These are phyloP conservation scores for Wickerhamomyces chambardii DNA, from an alignment of 805 yeast species.

Conservation along the genomic window DNA sequence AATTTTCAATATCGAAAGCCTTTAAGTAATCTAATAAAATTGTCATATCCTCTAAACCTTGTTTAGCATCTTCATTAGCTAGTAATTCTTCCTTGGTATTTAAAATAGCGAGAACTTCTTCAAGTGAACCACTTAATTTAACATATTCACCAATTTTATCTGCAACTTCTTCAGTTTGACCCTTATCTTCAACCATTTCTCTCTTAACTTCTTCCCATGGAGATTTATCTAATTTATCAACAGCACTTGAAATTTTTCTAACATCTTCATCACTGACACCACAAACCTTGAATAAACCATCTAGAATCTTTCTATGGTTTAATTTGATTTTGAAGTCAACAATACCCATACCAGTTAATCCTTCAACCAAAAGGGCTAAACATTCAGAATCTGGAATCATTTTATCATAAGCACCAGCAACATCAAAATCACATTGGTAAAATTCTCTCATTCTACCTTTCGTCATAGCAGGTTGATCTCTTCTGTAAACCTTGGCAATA, in stretches of 20 bases:
- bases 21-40: constrained; percentile 68
- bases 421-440: constrained; percentile 96
- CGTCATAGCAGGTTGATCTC: constrained; percentile 99
- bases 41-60: constrained; percentile 77
- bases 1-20: constrained; percentile 66
- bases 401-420: constrained; percentile 86
- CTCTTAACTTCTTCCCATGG: constrained; percentile 94
- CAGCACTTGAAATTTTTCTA: constrained; percentile 88
- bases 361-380: constrained; percentile 75
- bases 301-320: constrained; percentile 92
- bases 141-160: constrained; percentile 91
- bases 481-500: constrained; percentile 96
- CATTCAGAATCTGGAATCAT: constrained; percentile 98
- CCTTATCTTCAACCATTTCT: constrained; percentile 89
- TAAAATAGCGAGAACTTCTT: constrained; percentile 49
- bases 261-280: constrained; percentile 95
- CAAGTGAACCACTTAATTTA: constrained; percentile 69
- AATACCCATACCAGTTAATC: constrained; percentile 77
- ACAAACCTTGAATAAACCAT: constrained; percentile 91
- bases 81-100: constrained; percentile 47
- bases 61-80: constrained; percentile 62
- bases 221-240: constrained; percentile 88
- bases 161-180: constrained; percentile 86
- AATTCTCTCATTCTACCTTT: constrained; percentile 99
- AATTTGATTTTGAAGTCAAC: constrained; percentile 84